These are phyloP conservation scores for Anisogramma anomala DNA, from an alignment of 2,329 filamentous ascomycete species.

Conservation along the genomic window DNA sequence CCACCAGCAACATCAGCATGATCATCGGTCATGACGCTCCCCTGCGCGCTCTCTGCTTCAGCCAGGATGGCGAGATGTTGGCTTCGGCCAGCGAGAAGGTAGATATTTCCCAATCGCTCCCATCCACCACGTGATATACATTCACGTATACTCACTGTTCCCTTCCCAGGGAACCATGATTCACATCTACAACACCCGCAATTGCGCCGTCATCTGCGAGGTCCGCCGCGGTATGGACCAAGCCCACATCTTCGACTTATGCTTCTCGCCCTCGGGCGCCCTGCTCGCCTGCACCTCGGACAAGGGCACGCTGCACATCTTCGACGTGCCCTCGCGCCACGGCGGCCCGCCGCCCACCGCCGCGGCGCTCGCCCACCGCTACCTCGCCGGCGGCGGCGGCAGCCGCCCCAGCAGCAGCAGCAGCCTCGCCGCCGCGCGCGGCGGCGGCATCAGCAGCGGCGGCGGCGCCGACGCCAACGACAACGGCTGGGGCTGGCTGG, in stretches of 20 bases:
- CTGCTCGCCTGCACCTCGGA: conserved; percentile 88
- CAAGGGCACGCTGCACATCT: conserved; percentile 91
- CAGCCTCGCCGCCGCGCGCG: conserved; percentile 3
- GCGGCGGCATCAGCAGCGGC: not conserved
- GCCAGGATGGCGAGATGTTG: conserved; percentile 65
- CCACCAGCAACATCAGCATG: conserved; percentile 76
- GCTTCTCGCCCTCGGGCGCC: conserved; percentile 70
- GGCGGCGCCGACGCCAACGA: conserved; percentile 29
- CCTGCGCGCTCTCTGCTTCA: conserved; percentile 68
- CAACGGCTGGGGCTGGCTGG: conserved; percentile 69
- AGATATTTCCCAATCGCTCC: too few species aligned
- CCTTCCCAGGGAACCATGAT: conserved; percentile 63
- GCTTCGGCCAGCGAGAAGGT: conserved; percentile 82
- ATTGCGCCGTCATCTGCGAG: conserved; percentile 71
- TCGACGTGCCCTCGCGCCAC: conserved; percentile 60
- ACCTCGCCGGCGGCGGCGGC: conserved; percentile 9
- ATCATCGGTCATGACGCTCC: conserved; percentile 79
- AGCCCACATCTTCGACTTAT: conserved; percentile 75
- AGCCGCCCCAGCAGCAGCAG: conserved; percentile 15
- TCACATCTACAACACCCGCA: conserved; percentile 70
- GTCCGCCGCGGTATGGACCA: conserved; percentile 80
- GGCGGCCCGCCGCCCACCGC: conserved; percentile 16
- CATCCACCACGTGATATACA: too few species aligned
- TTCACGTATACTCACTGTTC: not conserved
- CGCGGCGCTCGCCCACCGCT: conserved; percentile 12